Evolutionary conservation across 2,329 filamentous ascomycete species (phyloP).

Genomic region (Clonostachys sp.): DNA sequence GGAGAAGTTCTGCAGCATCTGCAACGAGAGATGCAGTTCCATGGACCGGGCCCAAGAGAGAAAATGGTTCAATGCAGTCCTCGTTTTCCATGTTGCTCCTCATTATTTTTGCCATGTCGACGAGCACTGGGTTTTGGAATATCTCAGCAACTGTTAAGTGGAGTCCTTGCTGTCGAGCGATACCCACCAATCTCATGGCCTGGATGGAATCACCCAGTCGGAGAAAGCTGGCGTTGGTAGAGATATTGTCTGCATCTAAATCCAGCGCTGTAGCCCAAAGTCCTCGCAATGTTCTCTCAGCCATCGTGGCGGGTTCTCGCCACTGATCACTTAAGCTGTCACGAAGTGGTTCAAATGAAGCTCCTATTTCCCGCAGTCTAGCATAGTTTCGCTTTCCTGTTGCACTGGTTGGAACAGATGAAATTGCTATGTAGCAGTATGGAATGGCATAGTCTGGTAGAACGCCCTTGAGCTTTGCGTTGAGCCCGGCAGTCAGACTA

Average conservation of each 20-base stretch:
- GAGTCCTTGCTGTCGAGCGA: background rate
- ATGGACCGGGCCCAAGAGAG: background rate
- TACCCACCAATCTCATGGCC: slow-evolving; percentile 8
- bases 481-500: too few species aligned
- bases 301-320: too few species aligned
- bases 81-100: background rate
- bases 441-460: too few species aligned
- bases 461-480: too few species aligned
- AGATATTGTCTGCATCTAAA: background rate
- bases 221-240: slow-evolving; percentile 6
- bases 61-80: background rate
- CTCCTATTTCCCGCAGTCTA: too few species aligned
- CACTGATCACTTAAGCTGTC: too few species aligned
- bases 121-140: slow-evolving; percentile 27
- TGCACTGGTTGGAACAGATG: too few species aligned
- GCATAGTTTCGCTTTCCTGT: too few species aligned
- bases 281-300: slow-evolving; percentile 6
- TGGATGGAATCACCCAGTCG: slow-evolving; percentile 11
- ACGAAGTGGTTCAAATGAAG: too few species aligned
- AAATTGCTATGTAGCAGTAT: too few species aligned
- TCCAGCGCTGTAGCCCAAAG: background rate
- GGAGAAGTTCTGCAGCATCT: background rate
- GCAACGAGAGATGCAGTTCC: background rate
- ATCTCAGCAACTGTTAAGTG: slow-evolving; percentile 11
- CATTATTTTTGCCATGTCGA: background rate